Evolutionary conservation across 148 eudicot species (phyloP).

Genomic region (Cornus florida): DNA sequence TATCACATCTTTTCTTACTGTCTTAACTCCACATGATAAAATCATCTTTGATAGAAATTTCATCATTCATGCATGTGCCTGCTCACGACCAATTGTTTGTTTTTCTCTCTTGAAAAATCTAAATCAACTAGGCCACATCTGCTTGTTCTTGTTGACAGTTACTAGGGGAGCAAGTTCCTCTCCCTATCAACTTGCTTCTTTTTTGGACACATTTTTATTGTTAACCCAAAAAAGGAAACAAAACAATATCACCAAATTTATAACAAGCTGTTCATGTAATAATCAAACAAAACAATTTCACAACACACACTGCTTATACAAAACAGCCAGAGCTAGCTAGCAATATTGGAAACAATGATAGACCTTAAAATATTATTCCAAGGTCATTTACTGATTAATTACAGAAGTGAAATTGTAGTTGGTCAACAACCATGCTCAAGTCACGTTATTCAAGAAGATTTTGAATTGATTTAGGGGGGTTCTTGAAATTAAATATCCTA

Average conservation of each 20-base stretch:
- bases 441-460: too few relatives aligned
- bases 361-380: background rate
- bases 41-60: too few relatives aligned
- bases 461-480: too few relatives aligned
- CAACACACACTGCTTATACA: too few relatives aligned
- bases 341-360: too few relatives aligned
- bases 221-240: background rate
- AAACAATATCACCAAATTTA: background rate
- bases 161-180: background rate
- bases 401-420: too few relatives aligned
- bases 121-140: background rate
- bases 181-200: background rate
- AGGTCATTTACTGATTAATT: background rate
- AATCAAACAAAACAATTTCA: too few relatives aligned
- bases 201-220: background rate
- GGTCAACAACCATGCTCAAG: background rate
- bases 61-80: too few relatives aligned
- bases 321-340: too few relatives aligned
- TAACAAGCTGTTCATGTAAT: background rate
- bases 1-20: too few relatives aligned
- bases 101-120: background rate
- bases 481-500: too few relatives aligned
- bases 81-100: background rate
- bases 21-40: too few relatives aligned
- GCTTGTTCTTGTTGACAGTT: background rate